These are phyloP conservation scores for Exophiala aquamarina DNA, from an alignment of 2,329 filamentous ascomycete species.

Conservation along the genomic window DNA sequence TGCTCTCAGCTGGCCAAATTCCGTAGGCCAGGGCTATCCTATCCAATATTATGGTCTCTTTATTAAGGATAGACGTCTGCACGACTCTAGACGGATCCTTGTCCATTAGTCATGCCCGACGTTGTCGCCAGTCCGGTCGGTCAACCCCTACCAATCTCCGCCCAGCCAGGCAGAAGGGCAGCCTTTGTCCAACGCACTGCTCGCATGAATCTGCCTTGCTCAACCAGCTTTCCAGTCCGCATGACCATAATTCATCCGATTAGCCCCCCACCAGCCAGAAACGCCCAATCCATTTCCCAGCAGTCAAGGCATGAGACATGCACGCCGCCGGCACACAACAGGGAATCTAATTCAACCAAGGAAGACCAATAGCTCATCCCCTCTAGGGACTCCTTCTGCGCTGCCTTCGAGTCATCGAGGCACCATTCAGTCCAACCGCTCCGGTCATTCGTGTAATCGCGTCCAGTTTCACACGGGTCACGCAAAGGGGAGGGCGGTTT, in stretches of 20 bases:
- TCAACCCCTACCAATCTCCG: neutral
- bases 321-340: neutral
- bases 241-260: neutral
- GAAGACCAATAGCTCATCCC: too few species aligned
- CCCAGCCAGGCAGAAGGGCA: neutral
- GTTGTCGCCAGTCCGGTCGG: neutral
- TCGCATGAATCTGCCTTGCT: neutral
- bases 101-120: neutral
- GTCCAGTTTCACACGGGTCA: too few species aligned
- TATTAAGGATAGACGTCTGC: neutral
- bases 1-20: neutral
- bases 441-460: too few species aligned
- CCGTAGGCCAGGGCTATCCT: neutral
- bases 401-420: too few species aligned
- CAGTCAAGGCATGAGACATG: neutral
- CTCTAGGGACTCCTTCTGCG: too few species aligned
- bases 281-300: neutral
- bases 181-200: too few species aligned
- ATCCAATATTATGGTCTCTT: conserved; percentile 1
- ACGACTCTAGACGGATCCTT: neutral
- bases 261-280: neutral
- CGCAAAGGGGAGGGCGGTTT: too few species aligned
- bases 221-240: neutral
- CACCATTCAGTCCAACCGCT: too few species aligned
- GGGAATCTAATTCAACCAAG: too few species aligned